Evolutionary conservation across 495 filamentous ascomycete species (phyloP), one percentile per base, ranked within the genome.

Genomic region (Cryomyces minteri): DNA sequence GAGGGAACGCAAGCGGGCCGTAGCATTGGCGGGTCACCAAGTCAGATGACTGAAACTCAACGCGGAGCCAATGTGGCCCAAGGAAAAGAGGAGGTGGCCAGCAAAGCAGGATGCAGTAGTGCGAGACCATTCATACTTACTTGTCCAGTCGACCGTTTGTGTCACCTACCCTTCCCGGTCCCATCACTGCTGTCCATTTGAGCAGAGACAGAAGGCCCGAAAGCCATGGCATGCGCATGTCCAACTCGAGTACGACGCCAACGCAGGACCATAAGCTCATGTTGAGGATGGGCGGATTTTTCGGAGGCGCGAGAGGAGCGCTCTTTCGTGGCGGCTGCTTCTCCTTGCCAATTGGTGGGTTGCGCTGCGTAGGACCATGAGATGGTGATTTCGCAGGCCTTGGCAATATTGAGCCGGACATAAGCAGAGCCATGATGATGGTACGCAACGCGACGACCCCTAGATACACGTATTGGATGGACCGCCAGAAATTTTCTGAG

Each of bases 141-240:
- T 84, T 88, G 72, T 95, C 85, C 62, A 94, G 67, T 52, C 76
- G 69, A 46, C 84, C 79, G 61, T 87, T 72, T 6, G 80, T 74
- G 57, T 69, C 69, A 61, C 82, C 84, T 34, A 93, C 58, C 62
- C 64, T 68, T 53, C 84, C 80, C 50, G 83, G 81, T 36, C 84
- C 82, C 52, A 65, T 66, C 53, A 88, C 58, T 54, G 74, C 67
- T 48, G 72, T 68, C 67, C 80, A 77, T 62, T 87, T 84, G 45
- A 77, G 54, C 55, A 94, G 70, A 43, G 80, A 76, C 33, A 87
- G 54, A 44, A 73, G 58, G 53, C 82, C 84, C 54, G 63, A 67
- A 39, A 92, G 67, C 87, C 87, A 94, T 33, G 87, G 87, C 83
- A 92, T 88, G 60, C 82, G 77, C 47, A 60, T 57, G 48, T 81